Evolutionary conservation across 140 eudicot genomes (phyloP), one percentile per base, ranked within the genome.

Genomic region (Erigeron philadelphicus): DNA sequence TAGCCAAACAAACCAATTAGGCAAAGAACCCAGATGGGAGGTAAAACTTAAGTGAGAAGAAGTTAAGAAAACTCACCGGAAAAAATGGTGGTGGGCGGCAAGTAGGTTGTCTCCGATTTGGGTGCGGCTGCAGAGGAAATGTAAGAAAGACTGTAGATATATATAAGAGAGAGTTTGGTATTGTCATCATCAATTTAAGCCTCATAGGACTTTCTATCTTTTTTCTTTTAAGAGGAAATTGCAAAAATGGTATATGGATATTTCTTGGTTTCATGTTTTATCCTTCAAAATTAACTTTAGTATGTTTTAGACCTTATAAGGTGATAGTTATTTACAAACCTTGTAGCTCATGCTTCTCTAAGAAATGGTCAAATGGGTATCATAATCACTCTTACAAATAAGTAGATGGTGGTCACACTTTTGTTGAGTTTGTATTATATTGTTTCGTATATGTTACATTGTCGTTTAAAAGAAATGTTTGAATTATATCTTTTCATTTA

Each of bases 31-130:
- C 64, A 49, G 61, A 55, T 49, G 45, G 53, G 38, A 64, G 21
- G 11, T 23, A 42, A 16, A 58, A 31, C 48, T 47, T 71, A 44
- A 45, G 18, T 58, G 31, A 43, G 2, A 16, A 16, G 12, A 60
- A 11, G 1, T 7, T 0, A 46, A 40, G 46, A 64, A 41, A 2
- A 78, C 74, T 57, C 7, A 72, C 81, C 81, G 70, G 74, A 66
- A 38, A 71, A 64, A 16, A 8, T 65, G 53, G 1, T 46, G 41
- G 38, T 38, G 64, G 61, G 56, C 48, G 73, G 46, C 38, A 16
- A 64, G 38, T 45, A 58, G 43, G 31, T 41, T 40, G 40, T 8
- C 64, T 75, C 68, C 67, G 69, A 70, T 23, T 31, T 31, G 4
- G 38, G 55, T 19, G 68, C 68, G 67, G 64, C 68, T 55, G 44